Conservation (phyloP, 1,284 basidiomycete species). For the Papiliotrema terrestris region DNA sequence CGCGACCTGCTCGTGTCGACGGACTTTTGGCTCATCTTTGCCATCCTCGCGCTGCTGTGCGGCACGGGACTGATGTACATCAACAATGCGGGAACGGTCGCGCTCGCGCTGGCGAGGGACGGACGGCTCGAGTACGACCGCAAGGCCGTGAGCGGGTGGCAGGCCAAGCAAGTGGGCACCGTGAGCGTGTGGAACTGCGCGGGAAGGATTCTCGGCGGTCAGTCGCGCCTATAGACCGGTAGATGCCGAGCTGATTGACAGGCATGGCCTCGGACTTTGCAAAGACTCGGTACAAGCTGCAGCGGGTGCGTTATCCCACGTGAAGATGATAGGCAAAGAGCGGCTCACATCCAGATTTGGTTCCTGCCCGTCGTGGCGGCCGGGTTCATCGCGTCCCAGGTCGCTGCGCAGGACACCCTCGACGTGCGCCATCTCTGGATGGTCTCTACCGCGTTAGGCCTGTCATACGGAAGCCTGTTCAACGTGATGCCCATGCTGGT, state of each 20-base stretch:
- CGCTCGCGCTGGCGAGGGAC: slow-evolving; percentile 74
- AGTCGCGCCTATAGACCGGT: slow-evolving; percentile 12
- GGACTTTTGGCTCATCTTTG: slow-evolving; percentile 74
- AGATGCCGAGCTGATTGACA: too few relatives aligned
- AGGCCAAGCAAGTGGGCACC: slow-evolving; percentile 79
- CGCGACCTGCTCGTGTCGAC: slow-evolving; percentile 35
- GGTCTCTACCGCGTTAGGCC: slow-evolving; percentile 66
- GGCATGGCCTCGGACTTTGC: slow-evolving; percentile 70
- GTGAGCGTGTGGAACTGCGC: slow-evolving; percentile 80
- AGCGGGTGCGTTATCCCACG: slow-evolving; percentile 49
- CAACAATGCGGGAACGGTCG: slow-evolving; percentile 92
- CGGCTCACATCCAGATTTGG: slow-evolving; percentile 51
- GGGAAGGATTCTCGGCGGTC: slow-evolving; percentile 75
- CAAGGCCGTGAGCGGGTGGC: slow-evolving; percentile 65
- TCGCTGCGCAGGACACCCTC: slow-evolving; percentile 58
- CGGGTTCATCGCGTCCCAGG: slow-evolving; percentile 67
- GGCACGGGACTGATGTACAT: slow-evolving; percentile 91
- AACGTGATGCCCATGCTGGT: slow-evolving; percentile 70
- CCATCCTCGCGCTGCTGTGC: slow-evolving; percentile 66
- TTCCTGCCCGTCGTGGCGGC: slow-evolving; percentile 64
- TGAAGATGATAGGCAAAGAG: neutral
- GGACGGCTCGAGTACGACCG: slow-evolving; percentile 64
- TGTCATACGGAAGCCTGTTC: slow-evolving; percentile 75
- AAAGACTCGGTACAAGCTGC: slow-evolving; percentile 59
- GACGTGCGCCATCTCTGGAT: slow-evolving; percentile 66